phyloP scores from a whole-genome alignment of 2,329 filamentous ascomycete species.

The Lojkania enalia region DNA sequence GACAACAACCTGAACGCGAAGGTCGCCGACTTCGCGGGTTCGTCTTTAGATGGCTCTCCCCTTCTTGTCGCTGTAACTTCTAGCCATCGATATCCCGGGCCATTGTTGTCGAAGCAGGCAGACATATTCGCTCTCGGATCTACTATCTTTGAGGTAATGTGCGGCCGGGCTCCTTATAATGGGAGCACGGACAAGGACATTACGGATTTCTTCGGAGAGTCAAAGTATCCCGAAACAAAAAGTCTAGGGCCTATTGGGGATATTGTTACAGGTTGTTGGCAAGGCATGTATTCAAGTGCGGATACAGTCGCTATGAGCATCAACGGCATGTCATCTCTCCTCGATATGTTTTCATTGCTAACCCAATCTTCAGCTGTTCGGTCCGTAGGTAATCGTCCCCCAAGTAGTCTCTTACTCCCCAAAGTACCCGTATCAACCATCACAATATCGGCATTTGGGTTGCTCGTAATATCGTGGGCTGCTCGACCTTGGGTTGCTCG shows the following conservation, averaged over 20 bases:
- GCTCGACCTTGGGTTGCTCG: too few species aligned
- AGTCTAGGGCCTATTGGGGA: constrained; percentile 6
- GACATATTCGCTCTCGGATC: constrained; percentile 16
- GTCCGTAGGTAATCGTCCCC: too few species aligned
- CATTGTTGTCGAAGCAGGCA: constrained; percentile 7
- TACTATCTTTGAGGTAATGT: constrained; percentile 10
- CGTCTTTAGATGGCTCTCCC: constrained; percentile 11
- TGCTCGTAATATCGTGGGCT: too few species aligned
- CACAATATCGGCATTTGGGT: too few species aligned
- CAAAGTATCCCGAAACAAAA: constrained; percentile 10
- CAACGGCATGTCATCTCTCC: neutral
- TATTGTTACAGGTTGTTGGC: constrained; percentile 13
- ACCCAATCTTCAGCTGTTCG: too few species aligned
- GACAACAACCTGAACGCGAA: constrained; percentile 11
- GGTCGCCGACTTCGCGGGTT: constrained; percentile 14
- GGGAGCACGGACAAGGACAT: constrained; percentile 8
- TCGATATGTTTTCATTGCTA: too few species aligned
- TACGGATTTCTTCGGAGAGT: constrained; percentile 4
- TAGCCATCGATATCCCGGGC: constrained; percentile 12
- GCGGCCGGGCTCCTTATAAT: constrained; percentile 9
- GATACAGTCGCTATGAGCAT: constrained; percentile 1
- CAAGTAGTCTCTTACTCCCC: too few species aligned
- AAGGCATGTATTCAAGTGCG: constrained; percentile 10
- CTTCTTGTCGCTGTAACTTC: constrained; percentile 12
- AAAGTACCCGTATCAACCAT: too few species aligned